Base-by-base conservation (phyloP, 139 green algal genomes). In the Dunaliella primolecta region DNA sequence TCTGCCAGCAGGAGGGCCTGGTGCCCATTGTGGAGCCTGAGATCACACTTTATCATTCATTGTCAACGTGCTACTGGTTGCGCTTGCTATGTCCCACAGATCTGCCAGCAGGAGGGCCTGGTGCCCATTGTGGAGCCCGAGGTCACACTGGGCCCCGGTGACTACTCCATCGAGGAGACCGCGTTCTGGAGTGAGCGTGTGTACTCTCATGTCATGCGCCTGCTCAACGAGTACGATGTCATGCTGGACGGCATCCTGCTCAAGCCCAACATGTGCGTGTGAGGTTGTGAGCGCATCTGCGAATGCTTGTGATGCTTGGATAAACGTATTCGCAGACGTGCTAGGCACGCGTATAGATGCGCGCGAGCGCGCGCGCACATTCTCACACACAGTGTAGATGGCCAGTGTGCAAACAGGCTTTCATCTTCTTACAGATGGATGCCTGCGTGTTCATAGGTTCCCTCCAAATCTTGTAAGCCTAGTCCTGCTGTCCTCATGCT, bases 61-160 rank as follows among this genome's bases (percentile, higher is more conserved):
- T n/a, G n/a, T n/a, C n/a, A n/a, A n/a, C n/a, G n/a, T n/a, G n/a
- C n/a, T n/a, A n/a, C n/a, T n/a, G n/a, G n/a, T n/a, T n/a, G n/a
- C n/a, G n/a, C n/a, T n/a, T n/a, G n/a, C n/a, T n/a, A n/a, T 37
- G 75, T 2, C 30, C 32, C 30, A 32, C 81, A 86, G 80, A 82
- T 82, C 78, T 70, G 32, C 78, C 78, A 98, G 95, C 90, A 93
- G 84, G 89, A 92, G 78, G 96, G 96, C 72, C 94, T 98, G 78
- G 96, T 99, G 64, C 97, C 97, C 88, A 99, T 99, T 82, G 95
- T 99, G 11, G 97, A 99, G 96, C 97, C 97, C 55, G 97, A 99
- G 94, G 70, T 84, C 24, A 83, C 80, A 21, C 38, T 83, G 38
- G 80, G 78, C 36, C 78, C 78, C 15, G 96, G 95, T 30, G 85